Percentiles rank a stretch among this genome's conserved stretches.
These are phyloP conservation scores for Boletus tylopilopsis DNA, from an alignment of 768 basidiomycete genomes.

Conservation along the genomic window DNA sequence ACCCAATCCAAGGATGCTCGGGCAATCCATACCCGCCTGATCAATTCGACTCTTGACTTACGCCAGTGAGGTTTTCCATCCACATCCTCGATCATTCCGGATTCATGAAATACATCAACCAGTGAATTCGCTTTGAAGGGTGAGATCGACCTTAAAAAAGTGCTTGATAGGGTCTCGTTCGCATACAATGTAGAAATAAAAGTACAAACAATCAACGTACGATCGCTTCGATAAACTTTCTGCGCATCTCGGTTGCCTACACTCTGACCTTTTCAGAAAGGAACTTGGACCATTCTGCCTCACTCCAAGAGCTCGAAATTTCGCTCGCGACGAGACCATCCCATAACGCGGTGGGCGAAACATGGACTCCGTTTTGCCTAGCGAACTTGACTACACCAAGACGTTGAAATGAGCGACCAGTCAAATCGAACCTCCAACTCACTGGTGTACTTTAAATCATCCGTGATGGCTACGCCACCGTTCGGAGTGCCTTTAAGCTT, in stretches of 20 bases:
- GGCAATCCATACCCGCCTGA: too few relatives aligned
- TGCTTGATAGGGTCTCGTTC: too few relatives aligned
- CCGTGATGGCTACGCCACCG: constrained; percentile 77
- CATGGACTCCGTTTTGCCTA: constrained; percentile 89
- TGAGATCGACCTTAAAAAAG: too few relatives aligned
- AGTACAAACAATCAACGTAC: background rate
- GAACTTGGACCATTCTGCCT: constrained; percentile 78
- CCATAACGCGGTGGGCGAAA: constrained; percentile 80
- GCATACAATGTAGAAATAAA: too few relatives aligned
- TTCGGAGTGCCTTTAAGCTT: constrained; percentile 62
- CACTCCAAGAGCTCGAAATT: constrained; percentile 78
- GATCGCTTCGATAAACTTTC: background rate
- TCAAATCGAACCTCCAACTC: constrained; percentile 24
- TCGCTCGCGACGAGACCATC: constrained; percentile 71
- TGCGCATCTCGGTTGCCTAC: too few relatives aligned
- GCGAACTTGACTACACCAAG: constrained; percentile 72
- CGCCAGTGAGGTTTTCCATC: too few relatives aligned
- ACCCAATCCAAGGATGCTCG: too few relatives aligned
- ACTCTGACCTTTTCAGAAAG: constrained; percentile 53
- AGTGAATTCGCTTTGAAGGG: too few relatives aligned
- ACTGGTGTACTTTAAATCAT: constrained; percentile 90
- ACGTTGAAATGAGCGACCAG: background rate
- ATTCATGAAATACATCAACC: too few relatives aligned
- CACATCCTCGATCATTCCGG: too few relatives aligned
- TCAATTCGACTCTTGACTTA: too few relatives aligned